Evolutionary conservation across 2,329 filamentous ascomycete genomes (phyloP), one percentile per base, ranked within the genome.

Genomic region (Fusarium heterosporum): DNA sequence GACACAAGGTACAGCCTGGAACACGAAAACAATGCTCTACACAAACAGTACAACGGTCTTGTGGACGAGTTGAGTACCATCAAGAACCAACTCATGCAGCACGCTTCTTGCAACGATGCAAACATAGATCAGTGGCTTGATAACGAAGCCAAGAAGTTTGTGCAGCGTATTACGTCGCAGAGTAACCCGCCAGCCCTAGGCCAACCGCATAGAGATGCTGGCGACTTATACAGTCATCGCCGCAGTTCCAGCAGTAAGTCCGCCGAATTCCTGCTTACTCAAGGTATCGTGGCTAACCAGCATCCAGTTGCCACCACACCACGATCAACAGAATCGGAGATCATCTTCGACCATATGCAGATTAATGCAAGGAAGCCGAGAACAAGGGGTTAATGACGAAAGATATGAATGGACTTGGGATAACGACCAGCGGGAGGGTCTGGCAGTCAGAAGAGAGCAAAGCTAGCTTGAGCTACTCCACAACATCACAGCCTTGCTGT

Each of bases 51-150:
- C 56, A 78, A 78, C 34, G 71, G 64, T 3, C 74, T 87, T 22
- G 51, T 81, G 17, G 76, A 77, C 11, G 82, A 87, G 60, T 75
- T 84, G 13, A 81, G 77, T 52, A 72, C 75, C 47, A 80, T 87
- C 62, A 84, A 86, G 71, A 81, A 81, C 28, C 73, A 81, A 43
- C 77, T 87, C 36, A 86, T 87, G 83, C 70, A 73, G 9, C 85
- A 87, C 61, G 82, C 83, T 13, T 74, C 72, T 49, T 87, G 85
- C 75, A 80, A 84, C 59, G 84, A 87, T 55, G 69, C 78, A 14
- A 84, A 85, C 55, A 87, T 87, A 67, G 77, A 85, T 59, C 75
- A 77, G 19, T 87, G 85, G 85, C 78, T 87, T 39, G 79, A 84
- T 49, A 83, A 79, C 54, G 83, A 86, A 72, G 84, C 85, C 4